Evolutionary conservation across 2,329 filamentous ascomycete genomes (phyloP), one percentile per base, ranked within the genome.

Genomic region (Pestalotiopsis sp.): DNA sequence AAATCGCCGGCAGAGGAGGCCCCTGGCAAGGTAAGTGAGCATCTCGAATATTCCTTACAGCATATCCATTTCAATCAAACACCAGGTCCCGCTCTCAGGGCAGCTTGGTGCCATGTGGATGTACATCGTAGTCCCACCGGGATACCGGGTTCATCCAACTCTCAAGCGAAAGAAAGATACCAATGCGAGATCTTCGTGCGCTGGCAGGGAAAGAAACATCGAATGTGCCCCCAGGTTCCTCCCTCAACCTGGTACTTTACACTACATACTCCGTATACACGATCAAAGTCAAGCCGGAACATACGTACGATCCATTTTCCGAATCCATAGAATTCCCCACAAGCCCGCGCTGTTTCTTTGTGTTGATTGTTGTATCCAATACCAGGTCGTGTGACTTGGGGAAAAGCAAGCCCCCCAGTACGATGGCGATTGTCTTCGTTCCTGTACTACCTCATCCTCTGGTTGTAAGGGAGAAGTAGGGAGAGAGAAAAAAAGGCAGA

Each of bases 141-240:
- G 59, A 36, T 20, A 62, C 36, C 17, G 31, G 59, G 20, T 59
- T 25, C 57, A 59, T 36, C 27, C 59, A 36, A 13, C 31, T n/a
- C 61, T 45, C 38, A 64, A 64, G 61, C 20, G 41, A 64, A 39
- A 45, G 20, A n/a, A 39, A 45, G 20, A n/a, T 39, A 45, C 36
- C 61, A 52, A 64, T 64, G 61, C 61, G 61, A 64, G 61, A 64
- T 45, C 39, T 38, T 52, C 14, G 25, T 64, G 38, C 38, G 11
- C 39, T 49, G 41, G 61, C 39, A 45, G 14, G 38, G 39, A 49
- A 25, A 49, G 39, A 20, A 64, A 49, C 39, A 52, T 25, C 41
- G 61, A 20, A 49, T 12, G 61, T 36, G 23, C 36, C 23, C n/a
- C 13, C 27, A 20, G n/a, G 13, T 62, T 62, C 27, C 17, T 36